Conservation (phyloP, 139 green algal genomes). For the Coelastrella sp. region DNA sequence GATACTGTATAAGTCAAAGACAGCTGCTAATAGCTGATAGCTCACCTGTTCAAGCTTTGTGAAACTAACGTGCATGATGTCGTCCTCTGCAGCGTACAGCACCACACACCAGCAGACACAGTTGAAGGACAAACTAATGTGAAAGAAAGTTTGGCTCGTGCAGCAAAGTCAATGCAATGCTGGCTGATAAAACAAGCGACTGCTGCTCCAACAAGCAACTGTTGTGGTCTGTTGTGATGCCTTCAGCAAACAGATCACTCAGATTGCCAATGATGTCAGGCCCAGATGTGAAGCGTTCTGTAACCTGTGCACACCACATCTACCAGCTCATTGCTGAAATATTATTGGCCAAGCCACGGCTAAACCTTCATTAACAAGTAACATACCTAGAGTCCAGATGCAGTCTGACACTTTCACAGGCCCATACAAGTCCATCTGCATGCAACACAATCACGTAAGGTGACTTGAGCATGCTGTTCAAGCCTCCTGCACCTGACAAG, state of each 20-base stretch:
- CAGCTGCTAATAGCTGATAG: neutral
- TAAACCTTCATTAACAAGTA: neutral
- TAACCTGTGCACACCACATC: too few relatives aligned
- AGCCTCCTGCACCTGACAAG: neutral
- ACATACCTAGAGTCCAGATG: conserved; percentile 88
- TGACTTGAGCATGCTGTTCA: too few relatives aligned
- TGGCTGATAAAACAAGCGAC: neutral
- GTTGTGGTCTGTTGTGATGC: too few relatives aligned
- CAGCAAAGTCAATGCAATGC: neutral
- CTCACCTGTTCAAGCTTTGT: conserved; percentile 79
- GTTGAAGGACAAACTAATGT: neutral
- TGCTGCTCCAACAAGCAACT: too few relatives aligned
- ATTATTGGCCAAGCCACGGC: neutral
- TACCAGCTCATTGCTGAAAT: neutral
- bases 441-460: too few relatives aligned
- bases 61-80: conserved; percentile 72
- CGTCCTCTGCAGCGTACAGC: conserved; percentile 67
- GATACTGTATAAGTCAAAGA: neutral
- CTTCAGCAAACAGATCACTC: too few relatives aligned
- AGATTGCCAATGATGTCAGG: too few relatives aligned
- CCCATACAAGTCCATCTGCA: conserved; percentile 73
- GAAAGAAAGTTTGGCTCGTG: neutral
- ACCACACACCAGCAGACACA: neutral
- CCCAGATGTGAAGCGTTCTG: too few relatives aligned
- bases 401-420: conserved; percentile 79